phyloP scores from a whole-genome alignment of 2,329 filamentous ascomycete species.

The Arthrobotrys sphaeroides region DNA sequence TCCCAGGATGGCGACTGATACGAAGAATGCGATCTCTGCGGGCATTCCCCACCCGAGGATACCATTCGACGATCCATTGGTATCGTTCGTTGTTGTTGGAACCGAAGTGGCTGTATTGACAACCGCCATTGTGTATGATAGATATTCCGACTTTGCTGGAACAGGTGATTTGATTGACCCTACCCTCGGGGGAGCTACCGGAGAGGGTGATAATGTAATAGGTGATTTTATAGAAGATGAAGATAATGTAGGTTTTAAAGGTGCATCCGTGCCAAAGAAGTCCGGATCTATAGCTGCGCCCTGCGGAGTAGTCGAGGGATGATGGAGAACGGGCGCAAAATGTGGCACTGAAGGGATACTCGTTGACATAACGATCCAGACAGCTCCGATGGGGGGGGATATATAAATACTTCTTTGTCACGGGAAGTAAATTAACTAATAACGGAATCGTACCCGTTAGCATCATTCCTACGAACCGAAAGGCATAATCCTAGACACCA shows the following conservation, averaged over 20 bases:
- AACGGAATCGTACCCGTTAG: slow-evolving; percentile 26
- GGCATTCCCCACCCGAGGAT: slow-evolving; percentile 42
- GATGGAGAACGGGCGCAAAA: slow-evolving; percentile 15
- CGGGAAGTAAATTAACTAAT: slow-evolving; percentile 9
- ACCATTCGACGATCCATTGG: slow-evolving; percentile 4
- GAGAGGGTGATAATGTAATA: neutral
- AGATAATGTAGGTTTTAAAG: slow-evolving; percentile 20
- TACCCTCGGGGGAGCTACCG: neutral
- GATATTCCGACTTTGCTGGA: slow-evolving; percentile 34
- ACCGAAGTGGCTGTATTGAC: slow-evolving; percentile 13
- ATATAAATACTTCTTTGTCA: neutral
- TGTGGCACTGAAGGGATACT: slow-evolving; percentile 33
- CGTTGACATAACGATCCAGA: slow-evolving; percentile 6
- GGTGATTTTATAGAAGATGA: neutral
- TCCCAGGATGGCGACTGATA: slow-evolving; percentile 30
- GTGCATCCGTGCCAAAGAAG: slow-evolving; percentile 32
- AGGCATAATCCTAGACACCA: neutral
- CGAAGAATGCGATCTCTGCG: slow-evolving; percentile 36
- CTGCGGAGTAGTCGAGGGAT: slow-evolving; percentile 4
- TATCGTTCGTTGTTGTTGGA: neutral
- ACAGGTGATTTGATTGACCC: slow-evolving; percentile 26
- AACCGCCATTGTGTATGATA: slow-evolving; percentile 24
- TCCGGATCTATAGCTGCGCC: slow-evolving; percentile 30
- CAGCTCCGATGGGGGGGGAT: neutral
- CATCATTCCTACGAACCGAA: slow-evolving; percentile 6